These are phyloP conservation scores for Aspergillus coremiiformis DNA, from an alignment of 495 filamentous ascomycete genomes.

Conservation along the genomic window DNA sequence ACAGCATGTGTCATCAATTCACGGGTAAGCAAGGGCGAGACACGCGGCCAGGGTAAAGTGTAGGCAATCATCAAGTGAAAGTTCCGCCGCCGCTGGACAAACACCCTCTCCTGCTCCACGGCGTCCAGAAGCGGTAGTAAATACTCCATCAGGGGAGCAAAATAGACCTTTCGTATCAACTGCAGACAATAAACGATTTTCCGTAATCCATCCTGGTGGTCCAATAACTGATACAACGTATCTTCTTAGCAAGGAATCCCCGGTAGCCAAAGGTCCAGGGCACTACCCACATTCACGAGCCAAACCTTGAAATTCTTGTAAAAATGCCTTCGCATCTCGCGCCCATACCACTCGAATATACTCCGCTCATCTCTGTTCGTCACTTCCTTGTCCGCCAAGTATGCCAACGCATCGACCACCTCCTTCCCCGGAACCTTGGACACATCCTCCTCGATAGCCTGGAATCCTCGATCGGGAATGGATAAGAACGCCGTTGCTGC, in stretches of 20 bases:
- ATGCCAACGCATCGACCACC: constrained; percentile 30
- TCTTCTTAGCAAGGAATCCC: constrained; percentile 2
- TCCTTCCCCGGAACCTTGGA: constrained; percentile 27
- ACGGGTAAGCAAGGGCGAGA: constrained; percentile 44
- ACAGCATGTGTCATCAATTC: constrained; percentile 48
- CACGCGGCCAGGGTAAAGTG: constrained; percentile 45
- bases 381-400: constrained; percentile 28
- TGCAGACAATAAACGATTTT: constrained; percentile 38
- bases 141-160: constrained; percentile 37
- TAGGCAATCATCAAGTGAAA: constrained; percentile 61
- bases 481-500: constrained; percentile 55
- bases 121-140: constrained; percentile 28
- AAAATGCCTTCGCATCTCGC: constrained; percentile 47
- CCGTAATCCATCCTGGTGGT: constrained; percentile 21
- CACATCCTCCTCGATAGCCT: constrained; percentile 17
- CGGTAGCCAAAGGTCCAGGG: background rate
- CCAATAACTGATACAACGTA: constrained; percentile 22
- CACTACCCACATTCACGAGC: constrained; percentile 29
- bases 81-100: constrained; percentile 48
- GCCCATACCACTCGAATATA: constrained; percentile 47
- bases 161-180: constrained; percentile 39
- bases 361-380: constrained; percentile 8
- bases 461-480: constrained; percentile 40
- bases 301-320: constrained; percentile 33
- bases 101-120: constrained; percentile 26